Conservation (phyloP, 2,329 filamentous ascomycete genomes). For the Aspergillus ustus region DNA sequence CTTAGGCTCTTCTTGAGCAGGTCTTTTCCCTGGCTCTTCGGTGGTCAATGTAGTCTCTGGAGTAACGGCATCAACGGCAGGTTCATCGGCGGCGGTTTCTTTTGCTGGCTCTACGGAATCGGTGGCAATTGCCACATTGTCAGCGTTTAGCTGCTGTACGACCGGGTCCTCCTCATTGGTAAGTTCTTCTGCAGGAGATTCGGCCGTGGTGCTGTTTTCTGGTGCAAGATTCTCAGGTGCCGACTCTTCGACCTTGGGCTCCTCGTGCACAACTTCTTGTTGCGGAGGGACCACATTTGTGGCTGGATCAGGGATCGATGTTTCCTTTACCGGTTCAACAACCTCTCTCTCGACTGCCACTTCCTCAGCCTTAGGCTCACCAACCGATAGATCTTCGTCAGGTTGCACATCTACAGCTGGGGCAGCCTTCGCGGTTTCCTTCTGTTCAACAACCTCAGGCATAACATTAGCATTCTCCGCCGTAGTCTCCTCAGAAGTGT, state of each 20-base stretch:
- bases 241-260: neutral
- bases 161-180: neutral
- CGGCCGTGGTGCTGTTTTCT: neutral
- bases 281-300: neutral
- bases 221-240: neutral
- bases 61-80: neutral
- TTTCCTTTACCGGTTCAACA: neutral
- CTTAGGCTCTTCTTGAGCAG: conserved; percentile 9
- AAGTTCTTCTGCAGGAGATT: neutral
- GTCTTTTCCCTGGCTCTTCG: neutral
- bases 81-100: neutral
- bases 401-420: neutral
- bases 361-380: neutral
- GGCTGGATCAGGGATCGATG: neutral
- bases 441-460: neutral
- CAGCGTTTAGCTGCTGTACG: neutral
- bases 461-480: neutral
- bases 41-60: neutral
- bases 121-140: neutral
- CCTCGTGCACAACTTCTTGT: neutral
- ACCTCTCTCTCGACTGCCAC: neutral
- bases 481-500: neutral
- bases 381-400: too few species aligned
- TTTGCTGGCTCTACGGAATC: neutral
- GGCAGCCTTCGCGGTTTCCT: neutral